Evolutionary conservation across 352 stramenopile species (phyloP).

Genomic region (Globisporangium mamillatum): DNA sequence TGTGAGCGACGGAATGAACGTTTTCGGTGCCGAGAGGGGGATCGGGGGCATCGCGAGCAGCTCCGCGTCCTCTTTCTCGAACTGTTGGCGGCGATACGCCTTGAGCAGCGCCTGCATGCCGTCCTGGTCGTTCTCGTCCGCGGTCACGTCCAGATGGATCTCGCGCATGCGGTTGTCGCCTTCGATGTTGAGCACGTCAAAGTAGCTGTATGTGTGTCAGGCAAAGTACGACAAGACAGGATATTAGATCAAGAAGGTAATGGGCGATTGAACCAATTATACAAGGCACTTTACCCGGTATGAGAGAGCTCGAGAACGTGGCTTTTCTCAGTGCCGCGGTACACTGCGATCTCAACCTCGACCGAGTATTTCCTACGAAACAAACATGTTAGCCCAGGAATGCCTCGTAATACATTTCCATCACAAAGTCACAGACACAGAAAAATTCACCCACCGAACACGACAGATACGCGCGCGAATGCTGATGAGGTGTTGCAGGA

Average conservation of each 20-base stretch:
- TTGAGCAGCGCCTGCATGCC: constrained; percentile 35
- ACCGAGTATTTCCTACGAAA: constrained; percentile 30
- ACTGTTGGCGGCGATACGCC: constrained; percentile 30
- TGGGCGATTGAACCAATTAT: neutral
- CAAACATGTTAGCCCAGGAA: neutral
- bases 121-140: constrained; percentile 36
- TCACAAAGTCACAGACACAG: neutral
- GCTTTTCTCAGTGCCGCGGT: constrained; percentile 20
- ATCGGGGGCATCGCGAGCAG: constrained; percentile 35
- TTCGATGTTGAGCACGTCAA: constrained; percentile 42
- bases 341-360: constrained; percentile 37
- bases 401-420: neutral
- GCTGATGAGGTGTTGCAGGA: constrained; percentile 49
- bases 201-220: constrained; percentile 21
- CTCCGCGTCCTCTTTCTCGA: constrained; percentile 38
- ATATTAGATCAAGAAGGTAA: neutral
- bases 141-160: constrained; percentile 32
- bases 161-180: constrained; percentile 27
- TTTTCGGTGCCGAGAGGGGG: constrained; percentile 29
- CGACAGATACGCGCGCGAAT: constrained; percentile 59
- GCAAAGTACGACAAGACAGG: neutral
- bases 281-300: constrained; percentile 16
- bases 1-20: constrained; percentile 22
- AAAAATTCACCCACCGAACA: constrained; percentile 40
- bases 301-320: constrained; percentile 29